phyloP scores from a whole-genome alignment of 148 eudicot genomes.

The Rhododendron molle region DNA sequence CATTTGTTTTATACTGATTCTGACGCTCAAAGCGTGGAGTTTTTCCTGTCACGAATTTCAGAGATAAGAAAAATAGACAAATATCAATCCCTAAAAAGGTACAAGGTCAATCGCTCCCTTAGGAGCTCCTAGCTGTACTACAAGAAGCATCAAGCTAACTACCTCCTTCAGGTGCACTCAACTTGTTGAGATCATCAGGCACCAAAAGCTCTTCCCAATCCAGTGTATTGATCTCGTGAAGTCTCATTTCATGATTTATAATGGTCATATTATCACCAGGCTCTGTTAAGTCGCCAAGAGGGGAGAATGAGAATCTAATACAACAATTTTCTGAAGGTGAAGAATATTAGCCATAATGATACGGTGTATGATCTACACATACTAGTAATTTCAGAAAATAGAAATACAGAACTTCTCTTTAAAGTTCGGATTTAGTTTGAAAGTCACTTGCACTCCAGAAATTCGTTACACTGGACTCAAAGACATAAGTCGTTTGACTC shows the following conservation, averaged over 20 bases:
- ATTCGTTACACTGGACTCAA: background rate
- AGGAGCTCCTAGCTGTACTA: constrained; percentile 6
- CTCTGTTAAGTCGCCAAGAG: constrained; percentile 27
- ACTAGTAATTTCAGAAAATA: background rate
- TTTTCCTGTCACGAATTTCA: constrained; percentile 29
- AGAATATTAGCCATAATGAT: background rate
- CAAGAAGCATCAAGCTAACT: constrained; percentile 9
- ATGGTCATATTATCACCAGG: constrained; percentile 36
- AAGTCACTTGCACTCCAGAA: background rate
- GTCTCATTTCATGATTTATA: constrained; percentile 57
- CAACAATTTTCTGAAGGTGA: background rate
- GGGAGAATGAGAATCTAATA: background rate
- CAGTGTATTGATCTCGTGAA: constrained; percentile 88
- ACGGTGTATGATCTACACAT: background rate
- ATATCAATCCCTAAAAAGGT: background rate
- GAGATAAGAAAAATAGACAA: background rate
- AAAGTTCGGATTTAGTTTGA: background rate
- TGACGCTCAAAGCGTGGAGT: constrained; percentile 35
- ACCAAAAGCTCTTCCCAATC: constrained; percentile 97
- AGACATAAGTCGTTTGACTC: background rate
- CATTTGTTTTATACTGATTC: constrained; percentile 32
- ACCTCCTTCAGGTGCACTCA: constrained; percentile 45
- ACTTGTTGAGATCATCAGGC: constrained; percentile 51
- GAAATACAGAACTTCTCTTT: background rate
- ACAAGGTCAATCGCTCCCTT: background rate